A percentile compares a stretch with the other conserved stretches of the same genome.
phyloP scores from a whole-genome alignment of 2,329 filamentous ascomycete genomes.

The Colletotrichum eleusines region DNA sequence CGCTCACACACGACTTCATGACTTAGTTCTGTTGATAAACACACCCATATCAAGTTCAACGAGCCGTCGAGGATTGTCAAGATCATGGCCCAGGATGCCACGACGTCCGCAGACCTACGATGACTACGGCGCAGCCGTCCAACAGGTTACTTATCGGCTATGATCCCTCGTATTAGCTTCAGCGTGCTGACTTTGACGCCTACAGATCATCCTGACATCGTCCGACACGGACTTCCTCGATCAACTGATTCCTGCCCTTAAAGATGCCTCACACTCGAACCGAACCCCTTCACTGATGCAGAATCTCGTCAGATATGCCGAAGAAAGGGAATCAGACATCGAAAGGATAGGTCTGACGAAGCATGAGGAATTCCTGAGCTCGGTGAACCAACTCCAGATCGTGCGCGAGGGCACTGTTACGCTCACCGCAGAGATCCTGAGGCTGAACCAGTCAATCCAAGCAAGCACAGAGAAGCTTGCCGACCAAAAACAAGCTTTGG shows the following conservation, averaged over 20 bases:
- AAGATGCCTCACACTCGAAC: constrained; percentile 85
- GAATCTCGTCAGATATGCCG: constrained; percentile 83
- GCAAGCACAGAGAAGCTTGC: constrained; percentile 93
- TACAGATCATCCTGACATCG: constrained; percentile 89
- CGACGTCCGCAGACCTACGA: constrained; percentile 60
- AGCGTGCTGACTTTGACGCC: not conserved
- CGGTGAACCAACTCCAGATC: constrained; percentile 92
- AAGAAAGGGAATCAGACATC: constrained; percentile 89
- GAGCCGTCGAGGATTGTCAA: not conserved
- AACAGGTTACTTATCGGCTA: constrained; percentile 53
- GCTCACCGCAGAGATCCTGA: constrained; percentile 90
- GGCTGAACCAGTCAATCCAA: constrained; percentile 95
- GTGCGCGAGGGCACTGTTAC: constrained; percentile 91
- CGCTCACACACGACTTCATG: not conserved
- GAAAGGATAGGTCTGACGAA: constrained; percentile 95
- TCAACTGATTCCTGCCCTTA: constrained; percentile 92
- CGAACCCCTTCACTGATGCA: constrained; percentile 80
- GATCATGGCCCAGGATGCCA: constrained; percentile 52
- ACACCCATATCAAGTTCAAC: not conserved
- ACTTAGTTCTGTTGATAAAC: not conserved
- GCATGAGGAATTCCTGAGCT: constrained; percentile 95
- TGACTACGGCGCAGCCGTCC: constrained; percentile 61
- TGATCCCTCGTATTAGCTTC: not conserved
- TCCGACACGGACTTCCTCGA: constrained; percentile 96
- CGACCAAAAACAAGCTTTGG: constrained; percentile 92